Base-by-base conservation (phyloP, 2,329 filamentous ascomycete species). In the Didymella segeticola region DNA sequence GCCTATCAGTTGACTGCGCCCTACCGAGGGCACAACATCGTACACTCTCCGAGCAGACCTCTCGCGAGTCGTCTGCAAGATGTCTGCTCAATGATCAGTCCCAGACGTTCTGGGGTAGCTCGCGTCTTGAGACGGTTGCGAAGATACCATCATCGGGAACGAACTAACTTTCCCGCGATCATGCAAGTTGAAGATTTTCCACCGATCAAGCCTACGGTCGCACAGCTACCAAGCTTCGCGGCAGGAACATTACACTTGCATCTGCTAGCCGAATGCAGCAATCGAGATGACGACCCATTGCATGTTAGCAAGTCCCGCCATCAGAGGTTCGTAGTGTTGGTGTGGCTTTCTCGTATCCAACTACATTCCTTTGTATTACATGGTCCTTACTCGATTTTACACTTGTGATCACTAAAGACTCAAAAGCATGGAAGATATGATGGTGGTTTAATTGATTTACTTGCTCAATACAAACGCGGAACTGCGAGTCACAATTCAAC, bases 121-220 rank as follows among this genome's bases (percentile, higher is more conserved):
- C n/a, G 11, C 10, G 2, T 23, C 12, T n/a, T 5, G 11, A n/a
- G 19, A 11, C n/a, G 20, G 15, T 11, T 23, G 12, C 34, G 19
- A 20, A 6, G 12, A 8, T 6, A 14, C 15, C 33, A 17, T 19
- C 17, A 36, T 4, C 5, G 9, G 7, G 14, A 36, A 22, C 10
- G 17, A 10, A 22, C 10, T 22, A 12, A 14, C 6, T 17, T 17
- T 31, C 36, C 11, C 14, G 15, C 43, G 50, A 53, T 53, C 20
- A 43, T 53, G 50, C 43, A 53, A 27, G 50, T 37, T 27, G 20
- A 30, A 47, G 43, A 43, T 47, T 31, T 37, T 37, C 33, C 43
- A 47, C 31, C 37, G 43, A 53, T 53, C 43, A 43, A 38, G 37
- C 31, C 43, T 31, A 38, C 14, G 25, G 43, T 53, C 14, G 30